Evolutionary conservation across 805 yeast species (phyloP), one percentile per base, ranked within the genome.

Genomic region (Teunomyces stri): DNA sequence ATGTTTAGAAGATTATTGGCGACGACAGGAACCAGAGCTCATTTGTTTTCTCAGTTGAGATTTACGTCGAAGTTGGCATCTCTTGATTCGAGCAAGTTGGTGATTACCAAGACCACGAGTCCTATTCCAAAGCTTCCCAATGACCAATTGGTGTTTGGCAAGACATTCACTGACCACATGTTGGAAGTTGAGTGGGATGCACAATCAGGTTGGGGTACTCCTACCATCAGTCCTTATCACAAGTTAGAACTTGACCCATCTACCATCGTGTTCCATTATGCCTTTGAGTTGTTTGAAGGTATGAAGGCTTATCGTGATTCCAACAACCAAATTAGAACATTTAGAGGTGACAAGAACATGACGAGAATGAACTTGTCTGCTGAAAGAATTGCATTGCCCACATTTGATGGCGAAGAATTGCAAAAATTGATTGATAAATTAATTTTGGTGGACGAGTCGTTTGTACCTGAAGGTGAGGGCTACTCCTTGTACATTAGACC

Each of bases 251-350:
- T 92, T 49, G 97, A 91, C 61, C 99, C 99, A 22, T 84, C 96
- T 16, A 72, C 94, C 15, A 81, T 87, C 65, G 98, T 91, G 29
- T 83, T 92, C 72, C 99, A 92, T 75, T 92, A 92, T 62, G 92
- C 96, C 4, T 92, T 94, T 62, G 96, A 89, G 69, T 79, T 92
- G 50, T 94, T 92, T 57, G 99, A 92, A 74, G 99, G 99, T 55
- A 76, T 92, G 74, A 92, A 92, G 75, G 97, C 97, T 11, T 92
- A 91, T 78, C 70, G 70, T 51, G 87, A 79, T 62, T 35, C 54
- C 21, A 71, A 84, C 41, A 52, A 58, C 58, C 44, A 61, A 38
- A 59, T 90, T 62, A 80, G 96, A 61, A 76, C 92, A 64, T 92
- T 92, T 79, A 82, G 99, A 68, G 88, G 96, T 38, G 88, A 89